Evolutionary conservation across 2,329 filamentous ascomycete species (phyloP).

Genomic region (Alternaria sp.): DNA sequence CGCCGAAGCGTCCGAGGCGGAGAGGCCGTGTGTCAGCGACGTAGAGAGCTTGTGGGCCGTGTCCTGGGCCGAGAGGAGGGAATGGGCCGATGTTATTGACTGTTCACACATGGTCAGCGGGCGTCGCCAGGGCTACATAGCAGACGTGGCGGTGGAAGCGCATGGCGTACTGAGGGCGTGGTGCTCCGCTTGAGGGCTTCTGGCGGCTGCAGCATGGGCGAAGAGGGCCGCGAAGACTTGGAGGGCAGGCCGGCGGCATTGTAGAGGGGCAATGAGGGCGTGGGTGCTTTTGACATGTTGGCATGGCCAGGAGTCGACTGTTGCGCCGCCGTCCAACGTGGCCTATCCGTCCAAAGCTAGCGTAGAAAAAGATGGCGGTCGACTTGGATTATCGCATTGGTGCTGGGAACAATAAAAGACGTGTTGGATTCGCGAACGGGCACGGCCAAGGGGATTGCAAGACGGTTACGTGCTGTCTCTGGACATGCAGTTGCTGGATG

Average conservation of each 20-base stretch:
- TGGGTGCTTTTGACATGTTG: constrained; percentile 69
- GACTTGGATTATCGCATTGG: constrained; percentile 36
- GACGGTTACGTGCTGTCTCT: constrained; percentile 20
- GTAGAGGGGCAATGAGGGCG: constrained; percentile 66
- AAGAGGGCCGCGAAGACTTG: constrained; percentile 37
- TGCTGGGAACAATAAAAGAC: constrained; percentile 10
- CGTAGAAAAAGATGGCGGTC: constrained; percentile 4
- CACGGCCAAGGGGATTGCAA: constrained; percentile 1
- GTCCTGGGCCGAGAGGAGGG: constrained; percentile 77
- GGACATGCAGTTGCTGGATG: constrained; percentile 19
- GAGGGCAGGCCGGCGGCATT: constrained; percentile 53
- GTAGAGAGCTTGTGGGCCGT: constrained; percentile 80
- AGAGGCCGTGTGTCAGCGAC: constrained; percentile 82
- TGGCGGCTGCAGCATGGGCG: constrained; percentile 44
- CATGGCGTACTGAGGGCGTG: constrained; percentile 40
- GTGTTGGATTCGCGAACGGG: constrained; percentile 10
- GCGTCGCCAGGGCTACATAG: constrained; percentile 14
- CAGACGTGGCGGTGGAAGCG: constrained; percentile 2
- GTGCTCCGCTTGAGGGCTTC: constrained; percentile 38
- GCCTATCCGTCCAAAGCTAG: constrained; percentile 30
- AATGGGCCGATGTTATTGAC: constrained; percentile 61
- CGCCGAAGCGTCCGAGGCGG: constrained; percentile 79
- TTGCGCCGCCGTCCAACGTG: constrained; percentile 45
- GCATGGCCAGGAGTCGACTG: constrained; percentile 54
- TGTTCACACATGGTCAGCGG: constrained; percentile 30